Evolutionary conservation across 345 rosid genomes (phyloP).

Genomic region (Erysimum cheiranthoides): DNA sequence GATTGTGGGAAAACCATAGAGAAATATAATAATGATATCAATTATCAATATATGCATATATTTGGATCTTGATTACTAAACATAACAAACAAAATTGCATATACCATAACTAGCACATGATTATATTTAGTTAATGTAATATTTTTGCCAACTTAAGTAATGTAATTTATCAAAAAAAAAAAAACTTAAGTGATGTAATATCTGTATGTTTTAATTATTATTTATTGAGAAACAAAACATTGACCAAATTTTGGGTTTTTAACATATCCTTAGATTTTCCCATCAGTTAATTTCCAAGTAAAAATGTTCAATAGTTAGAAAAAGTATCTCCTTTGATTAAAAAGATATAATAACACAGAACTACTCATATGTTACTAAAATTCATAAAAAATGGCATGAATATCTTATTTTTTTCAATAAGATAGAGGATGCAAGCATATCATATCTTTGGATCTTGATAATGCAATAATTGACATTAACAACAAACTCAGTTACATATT

Average conservation of each 20-base stretch:
- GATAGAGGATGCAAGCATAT: background rate
- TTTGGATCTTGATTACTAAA: background rate
- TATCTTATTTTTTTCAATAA: conserved; percentile 1
- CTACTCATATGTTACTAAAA: background rate
- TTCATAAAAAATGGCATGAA: conserved; percentile 22
- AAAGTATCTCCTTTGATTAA: background rate
- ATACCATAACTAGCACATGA: background rate
- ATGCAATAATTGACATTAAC: background rate
- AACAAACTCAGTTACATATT: background rate
- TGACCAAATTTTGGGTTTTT: background rate
- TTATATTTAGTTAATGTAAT: background rate
- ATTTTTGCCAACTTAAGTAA: background rate
- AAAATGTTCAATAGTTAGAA: background rate
- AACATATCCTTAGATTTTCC: background rate
- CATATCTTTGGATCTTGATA: conserved; percentile 12
- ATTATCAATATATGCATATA: background rate
- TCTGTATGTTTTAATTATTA: background rate
- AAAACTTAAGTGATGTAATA: background rate
- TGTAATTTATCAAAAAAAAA: too few relatives aligned
- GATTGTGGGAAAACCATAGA: background rate
- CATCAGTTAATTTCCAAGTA: background rate
- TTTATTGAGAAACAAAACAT: background rate
- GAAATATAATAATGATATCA: background rate
- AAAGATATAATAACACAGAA: background rate
- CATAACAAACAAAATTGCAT: conserved; percentile 7